Evolutionary conservation across 352 stramenopile species (phyloP).

Genomic region (Pythium periplocum): DNA sequence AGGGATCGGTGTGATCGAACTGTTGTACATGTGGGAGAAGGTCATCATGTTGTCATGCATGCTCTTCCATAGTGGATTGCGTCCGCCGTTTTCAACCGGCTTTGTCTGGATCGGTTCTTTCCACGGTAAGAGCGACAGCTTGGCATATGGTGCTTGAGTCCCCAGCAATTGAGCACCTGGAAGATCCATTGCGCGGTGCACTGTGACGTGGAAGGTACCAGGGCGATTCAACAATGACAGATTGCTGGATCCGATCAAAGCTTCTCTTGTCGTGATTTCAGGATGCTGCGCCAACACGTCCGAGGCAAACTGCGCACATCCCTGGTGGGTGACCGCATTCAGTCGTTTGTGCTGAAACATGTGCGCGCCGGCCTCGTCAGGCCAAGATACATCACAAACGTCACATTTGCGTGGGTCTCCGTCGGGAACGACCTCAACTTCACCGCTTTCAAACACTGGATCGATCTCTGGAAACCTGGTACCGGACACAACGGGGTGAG

Average conservation of each 20-base stretch:
- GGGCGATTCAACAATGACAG: slow-evolving; percentile 56
- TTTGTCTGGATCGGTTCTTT: slow-evolving; percentile 84
- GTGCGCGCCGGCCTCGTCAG: slow-evolving; percentile 42
- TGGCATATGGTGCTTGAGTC: slow-evolving; percentile 64
- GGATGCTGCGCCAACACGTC: slow-evolving; percentile 56
- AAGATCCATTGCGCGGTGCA: slow-evolving; percentile 69
- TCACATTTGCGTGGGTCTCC: slow-evolving; percentile 40
- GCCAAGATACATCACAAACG: slow-evolving; percentile 82
- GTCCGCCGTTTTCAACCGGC: slow-evolving; percentile 60
- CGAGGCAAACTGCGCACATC: slow-evolving; percentile 68
- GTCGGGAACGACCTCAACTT: slow-evolving; percentile 41
- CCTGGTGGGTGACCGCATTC: slow-evolving; percentile 61
- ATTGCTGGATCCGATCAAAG: slow-evolving; percentile 36
- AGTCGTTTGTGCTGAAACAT: slow-evolving; percentile 54
- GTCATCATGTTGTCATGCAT: slow-evolving; percentile 77
- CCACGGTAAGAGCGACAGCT: slow-evolving; percentile 73
- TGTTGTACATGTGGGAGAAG: slow-evolving; percentile 88
- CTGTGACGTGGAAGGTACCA: slow-evolving; percentile 70
- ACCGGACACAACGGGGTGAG: no score
- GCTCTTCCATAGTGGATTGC: slow-evolving; percentile 66
- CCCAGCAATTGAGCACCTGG: slow-evolving; percentile 59
- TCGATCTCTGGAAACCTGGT: slow-evolving; percentile 52
- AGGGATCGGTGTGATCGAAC: slow-evolving; percentile 79
- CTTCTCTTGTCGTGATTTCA: slow-evolving; percentile 47
- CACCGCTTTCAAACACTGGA: slow-evolving; percentile 63